Evolutionary conservation across 805 yeast species (phyloP), one percentile per base, ranked within the genome.

Genomic region (Zygoascus biomembranicola): DNA sequence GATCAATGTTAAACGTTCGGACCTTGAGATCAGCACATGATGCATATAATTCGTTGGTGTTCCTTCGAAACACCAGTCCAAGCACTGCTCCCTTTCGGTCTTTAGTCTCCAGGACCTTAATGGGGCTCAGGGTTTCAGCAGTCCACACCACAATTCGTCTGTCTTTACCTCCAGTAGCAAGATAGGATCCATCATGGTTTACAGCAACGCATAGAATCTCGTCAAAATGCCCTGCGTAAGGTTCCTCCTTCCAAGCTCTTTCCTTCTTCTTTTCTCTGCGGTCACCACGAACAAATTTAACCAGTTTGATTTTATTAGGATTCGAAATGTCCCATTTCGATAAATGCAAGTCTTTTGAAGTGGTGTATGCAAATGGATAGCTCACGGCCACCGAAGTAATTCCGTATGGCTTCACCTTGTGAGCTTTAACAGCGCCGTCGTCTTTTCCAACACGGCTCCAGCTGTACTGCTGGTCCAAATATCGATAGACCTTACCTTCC

Each of bases 1-100:
- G 97, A 62, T 82, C 87, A 55, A 90, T 77, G 58, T 90, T 84
- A 67, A 80, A 94, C 0, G 95, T 87, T 66, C 97, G 80, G 59
- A 94, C 85, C 61, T 90, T 85, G 64, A 90, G 79, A 69, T 94
- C 99, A 1, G 90, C 92, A 70, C 97, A 89, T 1, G 96, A 86
- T 23, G 90, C 98, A 66, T 85, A 94, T 56, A 94, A 73, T 67
- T 89, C 94, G 70, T 86, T 94, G 3, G 92, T 76, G 54, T 79
- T 81, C 62, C 90, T 77, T 60, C 96, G 81, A 72, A 94, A 94
- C 2, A 80, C 77, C 50, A 90, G 69, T 18, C 92, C 79, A 58
- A 85, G 73, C 5, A 92, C 85, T 41, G 79, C 80, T 42, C 94
- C 88, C 52, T 83, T 78, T 55, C 83, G 77, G 61, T 82, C 87